Evolutionary conservation across 139 green algal species (phyloP).

Genomic region (Protoeuglena noctilucae): DNA sequence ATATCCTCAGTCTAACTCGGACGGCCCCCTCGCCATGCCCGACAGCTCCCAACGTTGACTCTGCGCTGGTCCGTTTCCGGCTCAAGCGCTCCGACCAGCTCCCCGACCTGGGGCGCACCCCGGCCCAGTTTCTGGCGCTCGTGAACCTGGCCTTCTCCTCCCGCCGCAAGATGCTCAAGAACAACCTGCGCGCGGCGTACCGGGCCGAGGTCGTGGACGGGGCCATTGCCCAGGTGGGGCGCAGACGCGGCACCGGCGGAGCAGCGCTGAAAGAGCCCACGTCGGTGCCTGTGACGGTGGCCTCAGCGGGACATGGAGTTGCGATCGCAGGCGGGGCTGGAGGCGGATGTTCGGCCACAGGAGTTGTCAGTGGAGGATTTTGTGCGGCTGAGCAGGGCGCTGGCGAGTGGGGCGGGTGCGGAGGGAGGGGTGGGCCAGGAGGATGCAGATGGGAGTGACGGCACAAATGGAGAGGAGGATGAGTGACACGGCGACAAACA

Average conservation of each 20-base stretch:
- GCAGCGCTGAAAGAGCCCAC: not conserved
- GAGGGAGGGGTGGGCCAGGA: too few species aligned
- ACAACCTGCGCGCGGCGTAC: not conserved
- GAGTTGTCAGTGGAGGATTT: not conserved
- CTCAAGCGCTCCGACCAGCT: slow-evolving; percentile 24
- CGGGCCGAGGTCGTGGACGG: too few species aligned
- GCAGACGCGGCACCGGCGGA: not conserved
- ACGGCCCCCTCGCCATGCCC: slow-evolving; percentile 32
- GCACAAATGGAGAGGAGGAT: too few species aligned
- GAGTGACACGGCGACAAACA: too few species aligned
- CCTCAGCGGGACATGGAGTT: not conserved
- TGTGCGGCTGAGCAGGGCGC: not conserved
- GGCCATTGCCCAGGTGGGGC: too few species aligned
- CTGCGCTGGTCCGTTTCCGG: slow-evolving; percentile 56
- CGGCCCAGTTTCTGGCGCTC: slow-evolving; percentile 28
- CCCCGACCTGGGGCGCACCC: slow-evolving; percentile 10
- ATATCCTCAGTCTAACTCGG: not conserved
- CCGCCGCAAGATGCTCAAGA: not conserved
- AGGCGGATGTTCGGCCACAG: not conserved
- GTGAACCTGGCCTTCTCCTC: slow-evolving; percentile 12
- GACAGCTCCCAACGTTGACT: slow-evolving; percentile 61
- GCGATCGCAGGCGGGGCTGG: not conserved
- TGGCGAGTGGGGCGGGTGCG: too few species aligned
- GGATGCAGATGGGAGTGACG: too few species aligned
- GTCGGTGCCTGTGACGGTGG: not conserved